phyloP scores from a whole-genome alignment of 2,329 filamentous ascomycete species.

The Fusarium nisikadoi region DNA sequence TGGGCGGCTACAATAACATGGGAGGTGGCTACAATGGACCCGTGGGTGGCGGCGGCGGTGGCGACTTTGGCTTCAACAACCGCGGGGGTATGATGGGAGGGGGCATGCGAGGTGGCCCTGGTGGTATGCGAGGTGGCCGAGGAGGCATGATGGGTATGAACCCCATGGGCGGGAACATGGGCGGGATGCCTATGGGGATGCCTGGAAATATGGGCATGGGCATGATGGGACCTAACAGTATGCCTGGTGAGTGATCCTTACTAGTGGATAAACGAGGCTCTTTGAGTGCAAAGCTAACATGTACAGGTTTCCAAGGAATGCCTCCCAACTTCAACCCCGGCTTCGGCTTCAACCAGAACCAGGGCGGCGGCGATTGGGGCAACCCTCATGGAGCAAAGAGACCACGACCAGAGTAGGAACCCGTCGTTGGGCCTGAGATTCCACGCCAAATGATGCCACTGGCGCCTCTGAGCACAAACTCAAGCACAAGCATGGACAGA shows the following conservation, averaged over 20 bases:
- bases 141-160: slow-evolving; percentile 64
- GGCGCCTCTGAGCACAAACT: not conserved
- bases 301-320: slow-evolving; percentile 72
- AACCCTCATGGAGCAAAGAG: slow-evolving; percentile 86
- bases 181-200: slow-evolving; percentile 66
- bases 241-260: slow-evolving; percentile 48
- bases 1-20: slow-evolving; percentile 57
- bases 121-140: slow-evolving; percentile 59
- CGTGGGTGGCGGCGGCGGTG: slow-evolving; percentile 63
- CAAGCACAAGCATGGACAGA: not conserved
- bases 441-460: not conserved
- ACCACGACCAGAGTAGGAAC: slow-evolving; percentile 73
- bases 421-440: not conserved
- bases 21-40: slow-evolving; percentile 62
- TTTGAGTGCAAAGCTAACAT: slow-evolving; percentile 34
- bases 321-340: slow-evolving; percentile 77
- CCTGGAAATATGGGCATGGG: slow-evolving; percentile 67
- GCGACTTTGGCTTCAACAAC: slow-evolving; percentile 60
- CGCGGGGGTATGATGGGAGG: slow-evolving; percentile 59
- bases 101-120: slow-evolving; percentile 60
- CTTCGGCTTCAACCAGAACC: slow-evolving; percentile 70
- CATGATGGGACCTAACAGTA: slow-evolving; percentile 62
- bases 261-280: not conserved
- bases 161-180: slow-evolving; percentile 57
- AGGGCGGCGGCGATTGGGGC: slow-evolving; percentile 68